phyloP scores from a whole-genome alignment of 2,329 filamentous ascomycete genomes.

The Ilyonectria robusta region DNA sequence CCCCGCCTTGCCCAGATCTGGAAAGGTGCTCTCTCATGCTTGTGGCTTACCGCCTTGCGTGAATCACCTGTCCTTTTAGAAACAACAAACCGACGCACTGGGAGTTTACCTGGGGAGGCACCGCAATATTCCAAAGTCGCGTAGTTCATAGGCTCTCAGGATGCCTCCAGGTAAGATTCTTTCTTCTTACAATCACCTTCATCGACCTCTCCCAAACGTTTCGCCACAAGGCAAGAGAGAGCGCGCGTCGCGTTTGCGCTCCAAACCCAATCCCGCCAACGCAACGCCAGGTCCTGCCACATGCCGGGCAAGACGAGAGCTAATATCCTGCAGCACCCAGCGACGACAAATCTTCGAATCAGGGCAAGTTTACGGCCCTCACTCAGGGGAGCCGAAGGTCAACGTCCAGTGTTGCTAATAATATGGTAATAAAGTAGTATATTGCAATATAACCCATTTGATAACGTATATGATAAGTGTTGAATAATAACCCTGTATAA shows the following conservation, averaged over 20 bases:
- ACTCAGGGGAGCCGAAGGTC: slow-evolving; percentile 42
- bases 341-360: slow-evolving; percentile 55
- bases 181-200: not conserved
- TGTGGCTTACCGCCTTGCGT: too few species aligned
- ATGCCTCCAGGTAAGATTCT: slow-evolving; percentile 48
- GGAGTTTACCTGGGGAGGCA: too few species aligned
- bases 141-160: slow-evolving; percentile 9
- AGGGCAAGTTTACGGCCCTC: slow-evolving; percentile 45
- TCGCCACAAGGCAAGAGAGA: slow-evolving; percentile 16
- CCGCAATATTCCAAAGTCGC: not conserved
- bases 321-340: slow-evolving; percentile 53
- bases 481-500: too few species aligned
- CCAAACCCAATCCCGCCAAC: not conserved
- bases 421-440: too few species aligned
- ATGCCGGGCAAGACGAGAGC: slow-evolving; percentile 18
- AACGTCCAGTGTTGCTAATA: too few species aligned
- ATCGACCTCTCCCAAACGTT: not conserved
- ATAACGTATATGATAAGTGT: too few species aligned
- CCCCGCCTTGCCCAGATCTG: too few species aligned
- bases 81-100: too few species aligned
- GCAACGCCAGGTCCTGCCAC: slow-evolving; percentile 17
- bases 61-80: too few species aligned
- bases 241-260: slow-evolving; percentile 26
- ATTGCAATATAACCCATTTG: too few species aligned
- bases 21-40: too few species aligned